Percentiles rank a stretch among this genome's conserved stretches.
phyloP scores from a whole-genome alignment of 2,329 filamentous ascomycete genomes.

The Trichoderma polysporum region DNA sequence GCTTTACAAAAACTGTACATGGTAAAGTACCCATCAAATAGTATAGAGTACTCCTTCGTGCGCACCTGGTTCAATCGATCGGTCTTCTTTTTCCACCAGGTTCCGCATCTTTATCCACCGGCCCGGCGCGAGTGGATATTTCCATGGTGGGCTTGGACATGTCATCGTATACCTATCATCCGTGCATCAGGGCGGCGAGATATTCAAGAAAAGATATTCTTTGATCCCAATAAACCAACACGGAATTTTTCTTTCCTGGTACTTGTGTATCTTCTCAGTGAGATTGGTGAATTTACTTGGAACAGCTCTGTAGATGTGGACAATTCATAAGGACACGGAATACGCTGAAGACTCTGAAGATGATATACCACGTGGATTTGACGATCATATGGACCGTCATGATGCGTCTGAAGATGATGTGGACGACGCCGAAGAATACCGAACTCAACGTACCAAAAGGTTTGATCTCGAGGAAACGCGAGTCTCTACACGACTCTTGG shows the following conservation, averaged over 20 bases:
- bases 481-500: not conserved
- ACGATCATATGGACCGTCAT: no score
- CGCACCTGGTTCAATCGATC: no score
- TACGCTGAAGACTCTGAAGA: no score
- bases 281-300: not conserved
- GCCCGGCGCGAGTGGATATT: not conserved
- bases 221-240: not conserved
- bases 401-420: no score
- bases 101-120: no score
- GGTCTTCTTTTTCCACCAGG: no score
- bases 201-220: not conserved
- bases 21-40: no score
- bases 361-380: no score
- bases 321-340: no score
- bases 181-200: not conserved
- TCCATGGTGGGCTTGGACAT: not conserved
- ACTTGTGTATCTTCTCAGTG: not conserved
- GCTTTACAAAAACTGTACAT: no score
- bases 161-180: not conserved
- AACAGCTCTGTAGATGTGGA: no score
- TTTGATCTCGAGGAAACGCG: not conserved
- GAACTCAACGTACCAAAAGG: not conserved
- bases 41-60: no score
- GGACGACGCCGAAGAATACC: not conserved
- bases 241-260: not conserved